Percentiles rank a stretch among this genome's conserved stretches.
phyloP scores from a whole-genome alignment of 176 grass and related monocot species.

The Saccharum officinarum region DNA sequence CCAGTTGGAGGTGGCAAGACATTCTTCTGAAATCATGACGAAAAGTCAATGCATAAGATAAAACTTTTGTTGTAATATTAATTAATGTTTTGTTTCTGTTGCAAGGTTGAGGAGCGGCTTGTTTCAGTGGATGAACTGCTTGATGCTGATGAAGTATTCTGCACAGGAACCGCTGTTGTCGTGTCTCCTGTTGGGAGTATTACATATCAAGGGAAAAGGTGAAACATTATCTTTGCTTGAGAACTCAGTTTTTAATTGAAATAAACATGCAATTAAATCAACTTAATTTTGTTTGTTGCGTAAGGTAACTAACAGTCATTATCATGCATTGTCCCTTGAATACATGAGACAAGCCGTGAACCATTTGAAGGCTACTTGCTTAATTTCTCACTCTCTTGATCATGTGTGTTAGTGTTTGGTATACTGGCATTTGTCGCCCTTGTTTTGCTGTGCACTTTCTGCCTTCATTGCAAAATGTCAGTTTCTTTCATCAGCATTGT shows the following conservation, averaged over 20 bases:
- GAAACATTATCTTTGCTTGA: constrained; percentile 14
- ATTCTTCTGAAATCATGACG: neutral
- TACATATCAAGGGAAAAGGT: constrained; percentile 88
- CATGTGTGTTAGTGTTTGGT: neutral
- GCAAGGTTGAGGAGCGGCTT: constrained; percentile 80
- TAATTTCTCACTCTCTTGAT: neutral
- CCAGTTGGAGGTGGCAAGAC: constrained; percentile 5
- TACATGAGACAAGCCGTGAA: neutral
- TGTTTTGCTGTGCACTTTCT: neutral
- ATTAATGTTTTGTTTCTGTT: constrained; percentile 27
- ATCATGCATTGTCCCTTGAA: neutral
- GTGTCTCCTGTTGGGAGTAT: constrained; percentile 92
- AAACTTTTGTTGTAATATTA: neutral
- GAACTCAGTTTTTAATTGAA: neutral
- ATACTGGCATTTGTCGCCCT: neutral
- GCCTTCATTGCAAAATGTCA: neutral
- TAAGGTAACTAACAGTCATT: neutral
- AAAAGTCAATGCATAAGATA: neutral
- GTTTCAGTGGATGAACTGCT: constrained; percentile 82
- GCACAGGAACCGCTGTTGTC: constrained; percentile 87
- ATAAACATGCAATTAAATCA: neutral
- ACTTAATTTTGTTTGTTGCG: neutral
- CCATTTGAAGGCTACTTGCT: neutral
- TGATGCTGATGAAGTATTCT: constrained; percentile 94
- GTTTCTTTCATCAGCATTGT: too few relatives aligned